These are phyloP conservation scores for Schizosaccharomyces lindneri DNA, from an alignment of 805 yeast species.

Conservation along the genomic window DNA sequence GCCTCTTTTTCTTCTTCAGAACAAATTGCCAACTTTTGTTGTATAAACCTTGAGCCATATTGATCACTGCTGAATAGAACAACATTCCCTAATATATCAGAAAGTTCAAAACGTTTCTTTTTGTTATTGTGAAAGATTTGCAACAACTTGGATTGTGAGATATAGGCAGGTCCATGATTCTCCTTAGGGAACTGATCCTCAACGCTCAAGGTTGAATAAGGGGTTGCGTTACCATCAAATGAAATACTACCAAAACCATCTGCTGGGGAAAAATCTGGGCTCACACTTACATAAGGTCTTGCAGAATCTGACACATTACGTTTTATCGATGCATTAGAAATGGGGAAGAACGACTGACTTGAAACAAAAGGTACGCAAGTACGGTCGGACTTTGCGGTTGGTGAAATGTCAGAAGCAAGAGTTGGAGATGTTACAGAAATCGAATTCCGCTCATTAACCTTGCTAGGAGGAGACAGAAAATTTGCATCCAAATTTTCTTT, in stretches of 20 bases:
- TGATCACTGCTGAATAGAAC: slow-evolving; percentile 86
- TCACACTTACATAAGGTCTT: too few species aligned
- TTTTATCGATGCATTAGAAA: too few species aligned
- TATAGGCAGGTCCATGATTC: not conserved
- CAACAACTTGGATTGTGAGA: slow-evolving; percentile 16
- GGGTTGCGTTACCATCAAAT: too few species aligned
- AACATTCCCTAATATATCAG: slow-evolving; percentile 65
- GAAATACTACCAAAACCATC: too few species aligned
- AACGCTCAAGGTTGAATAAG: too few species aligned
- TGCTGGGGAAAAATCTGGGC: too few species aligned
- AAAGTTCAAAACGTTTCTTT: slow-evolving; percentile 35
- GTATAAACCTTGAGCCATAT: slow-evolving; percentile 91
- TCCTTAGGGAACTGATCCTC: not conserved
- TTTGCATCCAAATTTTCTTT: too few species aligned
- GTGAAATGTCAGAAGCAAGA: not conserved
- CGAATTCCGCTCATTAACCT: too few species aligned
- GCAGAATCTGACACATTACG: too few species aligned
- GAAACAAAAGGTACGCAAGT: not conserved
- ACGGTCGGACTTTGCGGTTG: not conserved
- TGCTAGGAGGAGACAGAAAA: too few species aligned
- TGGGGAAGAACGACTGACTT: too few species aligned
- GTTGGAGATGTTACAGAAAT: not conserved
- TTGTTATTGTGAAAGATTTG: slow-evolving; percentile 61
- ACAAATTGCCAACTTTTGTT: slow-evolving; percentile 52
- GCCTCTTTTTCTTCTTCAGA: slow-evolving; percentile 47